phyloP scores from a whole-genome alignment of 2,329 filamentous ascomycete species.

The Botrytis deweyae region DNA sequence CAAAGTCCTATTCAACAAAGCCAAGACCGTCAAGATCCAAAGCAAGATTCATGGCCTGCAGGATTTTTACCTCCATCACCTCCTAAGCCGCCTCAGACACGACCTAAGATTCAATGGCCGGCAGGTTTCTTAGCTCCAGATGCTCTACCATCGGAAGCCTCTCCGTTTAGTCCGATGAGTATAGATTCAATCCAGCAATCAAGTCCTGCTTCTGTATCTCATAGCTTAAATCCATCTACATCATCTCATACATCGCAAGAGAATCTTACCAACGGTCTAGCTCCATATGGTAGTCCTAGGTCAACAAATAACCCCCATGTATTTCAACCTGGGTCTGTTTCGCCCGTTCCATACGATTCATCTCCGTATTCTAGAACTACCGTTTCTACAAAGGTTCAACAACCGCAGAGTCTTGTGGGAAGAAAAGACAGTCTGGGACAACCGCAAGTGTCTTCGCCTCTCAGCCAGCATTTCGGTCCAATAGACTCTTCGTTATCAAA shows the following conservation, averaged over 20 bases:
- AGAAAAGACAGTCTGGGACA: not conserved
- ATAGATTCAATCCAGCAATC: not conserved
- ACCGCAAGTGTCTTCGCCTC: not conserved
- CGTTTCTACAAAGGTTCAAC: not conserved
- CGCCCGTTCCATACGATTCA: not conserved
- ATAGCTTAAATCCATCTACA: not conserved
- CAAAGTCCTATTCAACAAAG: not conserved
- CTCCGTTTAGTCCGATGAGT: not conserved
- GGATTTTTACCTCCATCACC: slow-evolving; percentile 6
- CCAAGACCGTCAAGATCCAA: not conserved
- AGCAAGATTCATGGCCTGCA: slow-evolving; percentile 12
- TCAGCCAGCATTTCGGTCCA: not conserved
- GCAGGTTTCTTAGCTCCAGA: slow-evolving; percentile 6
- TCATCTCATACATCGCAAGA: not conserved
- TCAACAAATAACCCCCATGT: not conserved
- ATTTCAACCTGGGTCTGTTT: not conserved
- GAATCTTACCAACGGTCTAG: not conserved
- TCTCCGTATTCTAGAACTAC: not conserved
- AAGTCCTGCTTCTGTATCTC: not conserved
- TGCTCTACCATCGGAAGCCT: not conserved
- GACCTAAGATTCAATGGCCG: slow-evolving; percentile 5
- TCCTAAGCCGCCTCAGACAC: not conserved
- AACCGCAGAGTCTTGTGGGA: not conserved
- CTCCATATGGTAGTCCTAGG: not conserved
- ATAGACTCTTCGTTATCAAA: not conserved